phyloP scores from a whole-genome alignment of 2,329 filamentous ascomycete species.

The Aureobasidium subglaciale region DNA sequence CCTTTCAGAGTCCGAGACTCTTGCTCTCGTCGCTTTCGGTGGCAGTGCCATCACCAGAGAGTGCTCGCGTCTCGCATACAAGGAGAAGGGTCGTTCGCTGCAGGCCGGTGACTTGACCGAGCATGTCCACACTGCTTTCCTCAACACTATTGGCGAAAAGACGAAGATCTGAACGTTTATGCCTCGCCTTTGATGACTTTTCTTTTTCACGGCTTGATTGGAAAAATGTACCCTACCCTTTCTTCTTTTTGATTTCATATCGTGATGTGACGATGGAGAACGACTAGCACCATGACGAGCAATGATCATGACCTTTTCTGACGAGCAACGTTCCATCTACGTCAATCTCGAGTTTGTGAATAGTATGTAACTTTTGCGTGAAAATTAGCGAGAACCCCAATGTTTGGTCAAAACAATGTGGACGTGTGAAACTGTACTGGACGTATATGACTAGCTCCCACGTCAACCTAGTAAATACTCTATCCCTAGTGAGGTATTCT shows the following conservation, averaged over 20 bases:
- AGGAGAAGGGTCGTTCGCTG: constrained; percentile 75
- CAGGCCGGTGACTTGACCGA: constrained; percentile 92
- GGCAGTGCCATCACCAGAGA: constrained; percentile 84
- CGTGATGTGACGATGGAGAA: background rate
- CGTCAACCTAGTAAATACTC: no score
- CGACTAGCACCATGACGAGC: background rate
- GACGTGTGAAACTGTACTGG: no score
- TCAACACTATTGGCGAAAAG: constrained; percentile 68
- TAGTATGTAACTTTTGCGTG: no score
- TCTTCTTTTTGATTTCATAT: no score
- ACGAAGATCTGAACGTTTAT: constrained; percentile 18
- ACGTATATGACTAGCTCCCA: no score
- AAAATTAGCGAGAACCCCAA: no score
- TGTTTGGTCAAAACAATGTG: no score
- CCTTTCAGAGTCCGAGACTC: constrained; percentile 51
- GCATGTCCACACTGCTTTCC: constrained; percentile 76
- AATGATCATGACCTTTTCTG: constrained; percentile 7
- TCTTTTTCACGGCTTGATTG: background rate
- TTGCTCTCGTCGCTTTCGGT: constrained; percentile 76
- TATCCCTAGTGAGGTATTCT: no score
- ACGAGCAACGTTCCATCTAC: no score
- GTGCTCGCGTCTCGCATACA: constrained; percentile 80
- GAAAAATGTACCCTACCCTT: background rate
- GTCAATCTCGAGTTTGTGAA: no score
- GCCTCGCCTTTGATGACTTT: background rate